phyloP scores from a whole-genome alignment of 2,329 filamentous ascomycete genomes.

The Byssoonygena ceratinophila region DNA sequence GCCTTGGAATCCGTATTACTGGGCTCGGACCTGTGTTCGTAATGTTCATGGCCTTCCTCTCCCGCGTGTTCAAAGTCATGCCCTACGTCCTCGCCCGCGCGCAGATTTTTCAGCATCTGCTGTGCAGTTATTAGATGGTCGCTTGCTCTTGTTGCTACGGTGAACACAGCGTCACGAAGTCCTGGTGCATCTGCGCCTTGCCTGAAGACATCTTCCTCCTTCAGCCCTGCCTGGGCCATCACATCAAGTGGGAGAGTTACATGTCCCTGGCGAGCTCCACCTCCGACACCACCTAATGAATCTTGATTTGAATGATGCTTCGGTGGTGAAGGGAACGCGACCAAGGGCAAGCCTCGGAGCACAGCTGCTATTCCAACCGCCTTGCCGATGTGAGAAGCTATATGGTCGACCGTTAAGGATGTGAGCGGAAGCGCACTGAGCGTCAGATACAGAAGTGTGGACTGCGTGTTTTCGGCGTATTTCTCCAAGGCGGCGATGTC shows the following conservation, averaged over 20 bases:
- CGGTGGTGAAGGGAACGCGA: constrained; percentile 64
- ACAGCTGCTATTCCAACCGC: constrained; percentile 79
- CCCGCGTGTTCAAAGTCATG: constrained; percentile 83
- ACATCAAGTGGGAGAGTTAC: constrained; percentile 78
- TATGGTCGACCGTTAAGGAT: constrained; percentile 77
- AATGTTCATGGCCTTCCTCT: constrained; percentile 56
- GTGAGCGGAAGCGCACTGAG: constrained; percentile 67
- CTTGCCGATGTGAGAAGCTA: constrained; percentile 92
- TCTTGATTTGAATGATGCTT: constrained; percentile 45
- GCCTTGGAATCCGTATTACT: constrained; percentile 28
- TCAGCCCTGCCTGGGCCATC: constrained; percentile 70
- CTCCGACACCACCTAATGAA: constrained; percentile 31
- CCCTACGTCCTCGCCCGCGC: constrained; percentile 60
- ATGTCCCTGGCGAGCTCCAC: constrained; percentile 45
- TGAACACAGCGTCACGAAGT: constrained; percentile 79
- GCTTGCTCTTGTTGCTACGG: constrained; percentile 83
- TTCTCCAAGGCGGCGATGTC: constrained; percentile 64
- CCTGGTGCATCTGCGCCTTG: constrained; percentile 67
- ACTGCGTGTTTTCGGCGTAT: constrained; percentile 92
- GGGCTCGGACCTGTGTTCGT: constrained; percentile 23
- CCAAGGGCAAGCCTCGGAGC: constrained; percentile 72
- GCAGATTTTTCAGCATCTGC: constrained; percentile 77
- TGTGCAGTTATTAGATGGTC: constrained; percentile 90
- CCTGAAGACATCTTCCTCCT: constrained; percentile 82
- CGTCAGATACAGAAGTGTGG: constrained; percentile 79